phyloP scores from a whole-genome alignment of 2,329 filamentous ascomycete genomes.

The Chrysoporthe cubensis region DNA sequence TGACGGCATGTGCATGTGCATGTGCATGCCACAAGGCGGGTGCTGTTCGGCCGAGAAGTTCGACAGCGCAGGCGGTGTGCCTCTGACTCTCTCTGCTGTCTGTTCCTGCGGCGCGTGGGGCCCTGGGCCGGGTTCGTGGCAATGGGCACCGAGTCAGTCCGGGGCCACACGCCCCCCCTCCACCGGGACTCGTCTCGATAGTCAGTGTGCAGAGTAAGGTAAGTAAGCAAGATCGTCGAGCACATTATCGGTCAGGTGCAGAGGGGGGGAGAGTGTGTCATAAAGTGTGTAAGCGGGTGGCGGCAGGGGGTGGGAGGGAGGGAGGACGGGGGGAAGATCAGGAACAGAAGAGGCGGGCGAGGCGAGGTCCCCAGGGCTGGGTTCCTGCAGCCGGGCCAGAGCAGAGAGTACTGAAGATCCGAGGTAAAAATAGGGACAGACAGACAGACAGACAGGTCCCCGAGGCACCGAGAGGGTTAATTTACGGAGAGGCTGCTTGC shows the following conservation, averaged over 20 bases:
- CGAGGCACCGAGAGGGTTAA: background rate
- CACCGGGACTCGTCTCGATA: background rate
- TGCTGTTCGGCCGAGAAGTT: too few species aligned
- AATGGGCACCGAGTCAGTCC: slow-evolving; percentile 2
- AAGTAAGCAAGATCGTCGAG: too few species aligned
- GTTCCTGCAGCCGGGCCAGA: background rate
- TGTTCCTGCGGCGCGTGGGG: background rate
- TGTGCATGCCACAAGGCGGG: too few species aligned
- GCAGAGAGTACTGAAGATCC: background rate
- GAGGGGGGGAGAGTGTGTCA: too few species aligned
- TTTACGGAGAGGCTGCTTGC: too few species aligned
- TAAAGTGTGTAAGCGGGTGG: too few species aligned
- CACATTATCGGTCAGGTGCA: too few species aligned
- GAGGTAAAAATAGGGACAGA: background rate
- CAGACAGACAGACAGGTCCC: background rate
- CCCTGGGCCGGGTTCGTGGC: background rate
- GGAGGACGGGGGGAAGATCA: background rate
- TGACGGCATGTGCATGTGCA: too few species aligned
- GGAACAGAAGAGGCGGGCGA: background rate
- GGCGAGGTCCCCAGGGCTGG: background rate
- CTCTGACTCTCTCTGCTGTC: background rate
- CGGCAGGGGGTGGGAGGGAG: background rate
- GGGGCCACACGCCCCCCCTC: background rate
- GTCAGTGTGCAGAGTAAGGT: too few species aligned
- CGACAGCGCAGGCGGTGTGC: background rate